Percentiles rank a stretch among this genome's conserved stretches.
Evolutionary conservation across 2,329 filamentous ascomycete species (phyloP).

Genomic region (Colletotrichum camelliae): DNA sequence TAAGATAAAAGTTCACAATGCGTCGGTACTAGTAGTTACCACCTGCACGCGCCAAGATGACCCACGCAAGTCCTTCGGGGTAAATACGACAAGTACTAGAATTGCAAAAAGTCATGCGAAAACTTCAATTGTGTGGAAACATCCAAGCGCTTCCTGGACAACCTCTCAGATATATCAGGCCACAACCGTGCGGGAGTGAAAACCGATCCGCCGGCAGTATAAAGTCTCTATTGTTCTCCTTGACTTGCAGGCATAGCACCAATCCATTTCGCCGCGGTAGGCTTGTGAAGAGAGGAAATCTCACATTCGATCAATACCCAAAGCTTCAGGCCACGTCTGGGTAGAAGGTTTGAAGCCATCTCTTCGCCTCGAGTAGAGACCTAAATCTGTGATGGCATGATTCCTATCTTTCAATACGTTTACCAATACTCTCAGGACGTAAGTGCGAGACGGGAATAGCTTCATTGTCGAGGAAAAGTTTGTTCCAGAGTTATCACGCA

Average conservation of each 20-base stretch:
- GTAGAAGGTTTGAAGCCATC: rapidly evolving
- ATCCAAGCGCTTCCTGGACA: rapidly evolving
- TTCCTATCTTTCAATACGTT: neutral
- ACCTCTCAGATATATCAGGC: no score
- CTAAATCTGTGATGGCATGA: neutral
- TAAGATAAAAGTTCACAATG: no score
- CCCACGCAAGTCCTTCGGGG: no score
- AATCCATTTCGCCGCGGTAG: no score
- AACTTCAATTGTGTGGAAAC: no score
- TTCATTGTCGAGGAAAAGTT: rapidly evolving
- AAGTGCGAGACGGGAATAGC: neutral
- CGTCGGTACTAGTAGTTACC: no score
- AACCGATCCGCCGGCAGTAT: neutral
- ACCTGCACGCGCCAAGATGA: no score
- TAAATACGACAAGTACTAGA: no score
- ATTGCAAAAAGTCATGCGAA: no score
- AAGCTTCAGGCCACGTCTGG: no score
- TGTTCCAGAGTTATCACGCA: rapidly evolving
- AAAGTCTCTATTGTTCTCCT: rapidly evolving
- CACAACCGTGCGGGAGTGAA: no score
- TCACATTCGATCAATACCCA: neutral
- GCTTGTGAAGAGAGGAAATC: neutral
- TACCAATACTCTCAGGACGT: neutral
- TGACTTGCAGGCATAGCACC: rapidly evolving
- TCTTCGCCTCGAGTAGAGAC: neutral